Base-by-base conservation (phyloP, 1,139 yeast genomes). In the Candida gigantensis region DNA sequence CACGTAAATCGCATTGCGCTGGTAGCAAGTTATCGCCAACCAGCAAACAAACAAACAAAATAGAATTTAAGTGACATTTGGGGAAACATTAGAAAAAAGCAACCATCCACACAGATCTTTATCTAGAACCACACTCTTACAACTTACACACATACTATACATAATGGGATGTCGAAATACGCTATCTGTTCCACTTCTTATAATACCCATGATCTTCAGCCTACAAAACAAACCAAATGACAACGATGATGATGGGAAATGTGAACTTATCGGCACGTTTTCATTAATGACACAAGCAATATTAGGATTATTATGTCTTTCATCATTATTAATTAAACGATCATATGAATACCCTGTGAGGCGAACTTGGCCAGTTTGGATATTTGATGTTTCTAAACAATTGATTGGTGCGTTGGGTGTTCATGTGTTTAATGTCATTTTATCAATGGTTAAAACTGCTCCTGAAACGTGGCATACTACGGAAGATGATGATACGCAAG, bases 371-470 rank as follows among this genome's bases (percentile, higher is more conserved):
- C 73, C 76, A 39, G 82, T 90, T 11, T 92, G 97, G 97, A 57
- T 75, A 14, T 90, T 80, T 55, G 98, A 92, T 55, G 95, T 92
- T 1, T 77, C 87, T 20, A 92, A 92, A 53, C 98, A 92, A 57
- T 71, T 90, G 3, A 65, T 87, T 17, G 97, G 97, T 0, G 88
- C 97, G 0, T 61, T 85, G 17, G 89, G 92, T 1, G 77, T 90
- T 2, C 98, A 92, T 55, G 66, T 84, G 9, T 66, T 90, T 51
- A 92, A 92, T 52, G 73, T 90, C n/a, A 58, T 79, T 14, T 65
- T 86, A 32, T 83, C 96, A 28, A 74, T 88, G 24, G 40, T 81
- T 31, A 79, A 83, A 36, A 50, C 60, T 1, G 43, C 44, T 6
- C 37, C 36, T 11, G 48, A 41, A 4, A 11, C 27, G 13, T 5